Evolutionary conservation across 1,139 yeast species (phyloP), one percentile per base, ranked within the genome.

Genomic region (Saccharomyces uvarum): DNA sequence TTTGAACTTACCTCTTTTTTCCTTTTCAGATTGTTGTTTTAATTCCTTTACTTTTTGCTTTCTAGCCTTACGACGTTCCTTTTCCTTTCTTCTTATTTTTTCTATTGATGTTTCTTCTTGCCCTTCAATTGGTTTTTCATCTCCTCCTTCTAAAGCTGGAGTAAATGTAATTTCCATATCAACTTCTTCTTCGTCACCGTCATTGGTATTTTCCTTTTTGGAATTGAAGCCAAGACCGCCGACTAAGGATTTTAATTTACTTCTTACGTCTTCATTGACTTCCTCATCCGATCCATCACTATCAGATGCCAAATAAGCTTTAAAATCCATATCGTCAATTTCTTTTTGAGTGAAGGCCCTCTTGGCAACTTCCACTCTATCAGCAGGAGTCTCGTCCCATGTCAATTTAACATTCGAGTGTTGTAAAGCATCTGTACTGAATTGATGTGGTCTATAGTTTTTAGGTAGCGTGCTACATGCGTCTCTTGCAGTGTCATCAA

Each of bases 371-470:
- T 87, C 83, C n/a, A 83, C 71, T 68, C 99, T 81, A 65, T 90
- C 97, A 57, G 83, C 85, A 3, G 99, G 99, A 0, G 98, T 95
- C 72, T 93, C 98, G 71, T 95, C 99, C 98, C 98, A 91, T 0
- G 97, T 90, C 60, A 91, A 77, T 67, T 88, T 88, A 50, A 91
- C 97, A 66, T 89, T 90, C 13, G 97, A 89, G 68, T 89, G 96
- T 67, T 90, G 96, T 56, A 91, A 77, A 0, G 97, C 97, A 71
- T 88, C 97, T 2, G 97, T 95, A 38, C 88, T 88, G 72, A 93
- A 95, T 11, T 84, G 79, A 33, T 71, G 65, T n/a, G 99, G 99
- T 63, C 82, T 84, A 70, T 93, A 95, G 52, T 80, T 80, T 3
- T 83, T 75, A 1, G 98, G 97, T 21, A 90, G 76, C 59, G 81